phyloP scores from a whole-genome alignment of 345 rosid genomes.

The Turnera subulata region DNA sequence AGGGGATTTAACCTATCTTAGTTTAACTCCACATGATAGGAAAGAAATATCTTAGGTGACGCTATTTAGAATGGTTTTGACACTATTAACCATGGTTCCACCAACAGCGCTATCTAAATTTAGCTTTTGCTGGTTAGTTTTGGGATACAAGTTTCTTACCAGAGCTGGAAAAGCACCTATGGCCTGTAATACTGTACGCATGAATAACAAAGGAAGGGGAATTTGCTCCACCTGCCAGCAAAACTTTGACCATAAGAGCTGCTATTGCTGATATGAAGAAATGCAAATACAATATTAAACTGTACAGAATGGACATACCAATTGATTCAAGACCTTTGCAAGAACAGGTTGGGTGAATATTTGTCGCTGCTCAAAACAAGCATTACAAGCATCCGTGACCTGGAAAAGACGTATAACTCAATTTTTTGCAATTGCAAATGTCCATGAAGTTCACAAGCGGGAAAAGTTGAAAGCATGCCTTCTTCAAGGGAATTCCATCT shows the following conservation, averaged over 20 bases:
- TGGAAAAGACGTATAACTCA: constrained; percentile 30
- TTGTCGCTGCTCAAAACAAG: constrained; percentile 84
- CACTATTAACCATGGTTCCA: too few species aligned
- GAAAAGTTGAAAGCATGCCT: constrained; percentile 37
- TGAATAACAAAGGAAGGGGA: constrained; percentile 95
- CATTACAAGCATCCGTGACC: constrained; percentile 94
- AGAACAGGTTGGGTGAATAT: constrained; percentile 92
- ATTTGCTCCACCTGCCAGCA: constrained; percentile 86
- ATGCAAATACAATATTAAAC: constrained; percentile 4
- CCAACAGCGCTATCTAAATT: too few species aligned
- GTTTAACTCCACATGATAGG: too few species aligned
- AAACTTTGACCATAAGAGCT: constrained; percentile 18
- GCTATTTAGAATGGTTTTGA: too few species aligned
- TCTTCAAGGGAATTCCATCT: constrained; percentile 88
- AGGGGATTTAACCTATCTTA: too few species aligned
- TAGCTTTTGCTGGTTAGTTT: too few species aligned
- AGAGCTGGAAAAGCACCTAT: constrained; percentile 92
- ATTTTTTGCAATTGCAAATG: constrained; percentile 12
- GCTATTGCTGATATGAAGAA: constrained; percentile 1
- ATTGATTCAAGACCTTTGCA: constrained; percentile 91
- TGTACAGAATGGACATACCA: constrained; percentile 49
- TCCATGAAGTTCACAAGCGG: constrained; percentile 12
- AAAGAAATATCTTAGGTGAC: too few species aligned
- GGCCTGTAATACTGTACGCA: constrained; percentile 98
- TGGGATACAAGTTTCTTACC: constrained; percentile 40